Conservation (phyloP, 345 rosid genomes). For the Hevea brasiliensis region DNA sequence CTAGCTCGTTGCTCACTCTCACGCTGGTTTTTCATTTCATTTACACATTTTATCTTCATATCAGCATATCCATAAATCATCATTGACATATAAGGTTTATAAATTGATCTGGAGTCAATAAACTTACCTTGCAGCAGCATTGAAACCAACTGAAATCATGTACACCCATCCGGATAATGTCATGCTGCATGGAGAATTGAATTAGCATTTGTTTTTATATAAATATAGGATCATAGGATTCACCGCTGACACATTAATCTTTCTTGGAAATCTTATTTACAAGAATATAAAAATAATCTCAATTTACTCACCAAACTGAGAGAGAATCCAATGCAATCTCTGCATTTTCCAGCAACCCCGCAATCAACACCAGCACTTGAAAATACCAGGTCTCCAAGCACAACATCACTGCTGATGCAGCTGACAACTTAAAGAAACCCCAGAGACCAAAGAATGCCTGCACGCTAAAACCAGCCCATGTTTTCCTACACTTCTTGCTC, state of each 20-base stretch:
- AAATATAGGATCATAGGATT: too few relatives aligned
- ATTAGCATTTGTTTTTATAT: background rate
- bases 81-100: too few relatives aligned
- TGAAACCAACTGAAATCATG: conserved; percentile 31
- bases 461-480: conserved; percentile 26
- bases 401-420: conserved; percentile 33
- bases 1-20: conserved; percentile 68
- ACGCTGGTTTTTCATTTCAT: conserved; percentile 34
- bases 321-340: conserved; percentile 29
- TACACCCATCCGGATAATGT: conserved; percentile 9
- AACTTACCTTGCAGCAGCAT: conserved; percentile 28
- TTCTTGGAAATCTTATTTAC: too few relatives aligned
- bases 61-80: too few relatives aligned
- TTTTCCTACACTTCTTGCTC: conserved; percentile 12
- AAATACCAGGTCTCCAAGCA: conserved; percentile 33
- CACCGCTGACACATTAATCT: too few relatives aligned
- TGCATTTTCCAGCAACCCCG: conserved; percentile 25
- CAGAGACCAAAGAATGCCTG: conserved; percentile 23
- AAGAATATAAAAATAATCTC: too few relatives aligned
- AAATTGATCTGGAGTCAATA: too few relatives aligned
- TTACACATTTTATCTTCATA: background rate
- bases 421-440: conserved; percentile 26
- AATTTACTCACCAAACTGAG: conserved; percentile 21
- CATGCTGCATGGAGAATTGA: conserved; percentile 14
- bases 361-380: conserved; percentile 26